Evolutionary conservation across 2,329 filamentous ascomycete species (phyloP).

Genomic region (Penicillium sp.): DNA sequence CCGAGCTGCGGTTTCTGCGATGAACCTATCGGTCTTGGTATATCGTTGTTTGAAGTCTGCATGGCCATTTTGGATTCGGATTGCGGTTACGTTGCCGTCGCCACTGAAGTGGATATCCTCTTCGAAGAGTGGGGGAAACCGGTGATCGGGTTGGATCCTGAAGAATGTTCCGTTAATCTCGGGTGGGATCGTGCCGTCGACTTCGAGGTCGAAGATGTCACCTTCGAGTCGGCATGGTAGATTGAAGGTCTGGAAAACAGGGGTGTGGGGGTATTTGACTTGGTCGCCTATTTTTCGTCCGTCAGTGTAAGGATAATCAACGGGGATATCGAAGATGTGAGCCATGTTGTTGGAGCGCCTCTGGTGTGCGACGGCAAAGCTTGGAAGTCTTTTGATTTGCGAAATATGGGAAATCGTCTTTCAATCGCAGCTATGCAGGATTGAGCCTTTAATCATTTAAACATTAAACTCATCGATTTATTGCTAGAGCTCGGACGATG

Average conservation of each 20-base stretch:
- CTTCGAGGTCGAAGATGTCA: background rate
- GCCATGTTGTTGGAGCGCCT: background rate
- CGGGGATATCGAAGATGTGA: background rate
- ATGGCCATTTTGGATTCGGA: conserved; percentile 43
- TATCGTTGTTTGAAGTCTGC: conserved; percentile 46
- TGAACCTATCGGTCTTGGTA: conserved; percentile 45
- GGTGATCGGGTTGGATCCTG: conserved; percentile 47
- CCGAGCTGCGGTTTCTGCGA: conserved; percentile 38
- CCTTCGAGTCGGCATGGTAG: background rate
- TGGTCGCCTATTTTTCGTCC: background rate
- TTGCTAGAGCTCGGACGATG: too few relatives aligned
- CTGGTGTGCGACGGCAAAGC: background rate
- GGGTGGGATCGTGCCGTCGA: conserved; percentile 24
- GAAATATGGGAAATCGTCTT: too few relatives aligned
- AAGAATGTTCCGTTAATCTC: conserved; percentile 49
- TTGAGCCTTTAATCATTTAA: too few relatives aligned
- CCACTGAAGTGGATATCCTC: conserved; percentile 37
- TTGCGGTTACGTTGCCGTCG: conserved; percentile 46
- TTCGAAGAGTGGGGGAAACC: background rate
- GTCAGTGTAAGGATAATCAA: background rate
- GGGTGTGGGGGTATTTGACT: background rate
- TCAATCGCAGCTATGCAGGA: too few relatives aligned
- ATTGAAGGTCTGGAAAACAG: background rate
- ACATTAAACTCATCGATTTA: too few relatives aligned
- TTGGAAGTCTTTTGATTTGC: too few relatives aligned